Evolutionary conservation across 495 filamentous ascomycete genomes (phyloP), one percentile per base, ranked within the genome.

Genomic region (Bacidia rubella): DNA sequence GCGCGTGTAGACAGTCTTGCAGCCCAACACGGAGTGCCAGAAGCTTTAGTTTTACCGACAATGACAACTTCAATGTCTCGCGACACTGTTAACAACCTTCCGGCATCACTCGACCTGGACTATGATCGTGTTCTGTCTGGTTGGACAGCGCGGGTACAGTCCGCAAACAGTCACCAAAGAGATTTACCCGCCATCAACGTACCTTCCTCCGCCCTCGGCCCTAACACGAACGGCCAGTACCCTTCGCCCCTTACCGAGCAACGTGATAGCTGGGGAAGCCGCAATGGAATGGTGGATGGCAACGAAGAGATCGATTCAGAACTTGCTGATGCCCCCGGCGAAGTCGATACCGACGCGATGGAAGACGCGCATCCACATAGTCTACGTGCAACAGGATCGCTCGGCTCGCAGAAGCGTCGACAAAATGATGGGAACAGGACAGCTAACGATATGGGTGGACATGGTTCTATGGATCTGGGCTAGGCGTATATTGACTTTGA

Each of bases 1-100:
- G 65, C 70, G 0, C 82, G 87, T 60, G 72, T 87, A 20, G 81
- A 87, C 45, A 75, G 81, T 20, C 66, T 89, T 3, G 80, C 74
- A 40, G 73, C 76, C 19, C 74, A 78, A 49, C 80, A 87, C 59
- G 80, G 85, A 60, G 82, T 83, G 7, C 72, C 79, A 4, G 84
- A 90, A 57, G 85, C 85, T 60, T 75, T 76, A 21, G 69, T 83
- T n/a, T 69, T 76, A 27, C 76, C 79, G 0, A 80, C 85, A 0
- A 68, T 77, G 25, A 83, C 74, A 0, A 64, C 88, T 2, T 78
- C 78, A 2, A 54, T 92, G 1, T 64, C 74, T 15, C 61, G 70
- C 0, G 71, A 74, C 15, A 64, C 74, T 11, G 61, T 69, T 12
- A 62, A 52, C 23, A 38, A 61, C 22, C 50, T 60, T 17, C 49